Base-by-base conservation (phyloP, 179 eudicot species). In the Heliamphora pulchella region DNA sequence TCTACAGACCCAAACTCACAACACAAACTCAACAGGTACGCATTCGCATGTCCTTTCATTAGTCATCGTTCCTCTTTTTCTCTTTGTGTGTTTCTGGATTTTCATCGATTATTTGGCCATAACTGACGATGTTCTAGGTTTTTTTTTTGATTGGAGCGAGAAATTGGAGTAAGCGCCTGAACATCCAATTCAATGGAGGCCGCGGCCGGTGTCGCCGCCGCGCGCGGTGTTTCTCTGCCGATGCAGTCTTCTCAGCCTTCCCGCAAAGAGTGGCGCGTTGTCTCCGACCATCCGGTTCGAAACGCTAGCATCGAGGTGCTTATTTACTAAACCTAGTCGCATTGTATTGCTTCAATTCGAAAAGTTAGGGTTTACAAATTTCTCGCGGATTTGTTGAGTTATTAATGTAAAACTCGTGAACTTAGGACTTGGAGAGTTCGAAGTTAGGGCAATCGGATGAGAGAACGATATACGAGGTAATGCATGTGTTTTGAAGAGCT, bases 251-350 rank as follows among this genome's bases (percentile, higher is more conserved):
- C 92, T 57, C 89, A 82, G 67, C 81, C 93, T 74, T 83, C 93
- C 44, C 91, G 97, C 17, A 94, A 90, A 75, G 97, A 92, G 85
- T 91, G 98, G 97, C 93, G 97, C 48, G 90, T 76, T 73, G 94
- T 92, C 53, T 85, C 98, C 4, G 98, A 93, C 63, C 91, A 88
- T 22, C 79, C 90, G 47, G 87, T 76, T 69, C 90, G 93, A 17
- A 87, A 75, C 82, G 81, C 88, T 17, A 85, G 82, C 4, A 85
- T 67, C 80, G 94, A 92, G 90, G 97, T 94, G 80, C 1, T 64
- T 63, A 0, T 69, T 20, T 77, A 10, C 62, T 20, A 13, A 71
- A 39, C 50, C 18, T 43, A 5, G 5, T 64, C 0, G 14, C 69
- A 66, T 83, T 58, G 20, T 84, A 53, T 53, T n/a, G 20, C 39